These are phyloP conservation scores for Saccharomycopsis fibuligera DNA, from an alignment of 805 yeast species.

Conservation along the genomic window DNA sequence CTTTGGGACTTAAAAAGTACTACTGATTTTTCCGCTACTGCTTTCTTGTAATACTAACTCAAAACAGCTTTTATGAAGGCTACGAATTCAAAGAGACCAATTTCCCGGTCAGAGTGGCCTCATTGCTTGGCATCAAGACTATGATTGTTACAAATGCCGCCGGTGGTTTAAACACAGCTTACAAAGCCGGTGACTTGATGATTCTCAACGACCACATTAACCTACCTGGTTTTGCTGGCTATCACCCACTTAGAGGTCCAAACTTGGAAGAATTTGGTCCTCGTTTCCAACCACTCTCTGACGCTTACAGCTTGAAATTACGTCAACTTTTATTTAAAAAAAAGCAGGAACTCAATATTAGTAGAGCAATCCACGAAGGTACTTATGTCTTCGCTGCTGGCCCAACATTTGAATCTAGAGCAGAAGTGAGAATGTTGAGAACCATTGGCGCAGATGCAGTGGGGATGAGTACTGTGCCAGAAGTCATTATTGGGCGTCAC, in stretches of 20 bases:
- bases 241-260: constrained; percentile 82
- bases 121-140: constrained; percentile 50
- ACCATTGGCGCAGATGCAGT: constrained; percentile 85
- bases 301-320: constrained; percentile 76
- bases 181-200: constrained; percentile 85
- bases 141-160: constrained; percentile 94
- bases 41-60: no score
- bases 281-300: constrained; percentile 80
- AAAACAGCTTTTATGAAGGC: constrained; percentile 83
- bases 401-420: constrained; percentile 89
- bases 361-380: constrained; percentile 76
- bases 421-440: constrained; percentile 76
- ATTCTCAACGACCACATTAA: constrained; percentile 83
- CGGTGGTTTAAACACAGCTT: constrained; percentile 71
- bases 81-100: constrained; percentile 75
- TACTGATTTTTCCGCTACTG: constrained; percentile 13
- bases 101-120: constrained; percentile 76
- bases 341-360: constrained; percentile 41
- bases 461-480: constrained; percentile 98
- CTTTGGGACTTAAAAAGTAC: background rate
- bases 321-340: constrained; percentile 54
- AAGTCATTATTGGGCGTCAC: constrained; percentile 88
- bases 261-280: constrained; percentile 78
- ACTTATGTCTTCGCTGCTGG: constrained; percentile 82
- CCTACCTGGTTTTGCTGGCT: constrained; percentile 85